These are phyloP conservation scores for Carallia brachiata DNA, from an alignment of 345 rosid species.

Conservation along the genomic window DNA sequence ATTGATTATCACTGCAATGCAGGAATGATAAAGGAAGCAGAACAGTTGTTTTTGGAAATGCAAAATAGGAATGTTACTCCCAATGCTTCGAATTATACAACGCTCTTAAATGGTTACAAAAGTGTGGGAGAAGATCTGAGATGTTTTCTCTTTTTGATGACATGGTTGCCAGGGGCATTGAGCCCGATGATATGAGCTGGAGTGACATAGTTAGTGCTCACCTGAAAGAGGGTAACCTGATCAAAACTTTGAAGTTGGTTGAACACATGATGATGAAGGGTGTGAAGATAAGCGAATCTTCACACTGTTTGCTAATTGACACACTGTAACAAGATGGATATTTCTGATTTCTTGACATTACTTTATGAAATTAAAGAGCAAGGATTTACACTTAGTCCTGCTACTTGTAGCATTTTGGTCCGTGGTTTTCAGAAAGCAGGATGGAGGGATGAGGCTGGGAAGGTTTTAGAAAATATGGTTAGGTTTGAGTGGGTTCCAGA, in stretches of 20 bases:
- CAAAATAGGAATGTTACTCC: slow-evolving; percentile 48
- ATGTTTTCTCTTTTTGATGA: slow-evolving; percentile 56
- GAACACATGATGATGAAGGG: slow-evolving; percentile 51
- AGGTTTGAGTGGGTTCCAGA: slow-evolving; percentile 49
- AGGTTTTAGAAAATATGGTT: slow-evolving; percentile 48
- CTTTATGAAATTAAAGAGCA: slow-evolving; percentile 38
- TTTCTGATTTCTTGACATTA: slow-evolving; percentile 21
- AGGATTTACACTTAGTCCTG: slow-evolving; percentile 43
- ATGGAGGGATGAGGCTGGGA: slow-evolving; percentile 45
- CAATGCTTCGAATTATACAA: slow-evolving; percentile 51
- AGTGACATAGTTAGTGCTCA: slow-evolving; percentile 46
- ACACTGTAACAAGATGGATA: slow-evolving; percentile 17
- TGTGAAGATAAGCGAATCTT: slow-evolving; percentile 28
- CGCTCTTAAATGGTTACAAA: slow-evolving; percentile 57
- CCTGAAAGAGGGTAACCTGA: slow-evolving; percentile 51
- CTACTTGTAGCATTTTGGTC: slow-evolving; percentile 48
- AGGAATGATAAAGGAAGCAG: slow-evolving; percentile 58
- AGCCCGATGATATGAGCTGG: slow-evolving; percentile 63
- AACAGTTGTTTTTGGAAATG: slow-evolving; percentile 53
- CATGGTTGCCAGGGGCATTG: slow-evolving; percentile 52
- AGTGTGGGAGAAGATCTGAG: slow-evolving; percentile 41
- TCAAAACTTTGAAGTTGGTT: slow-evolving; percentile 41
- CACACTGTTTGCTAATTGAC: slow-evolving; percentile 28
- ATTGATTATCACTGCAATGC: slow-evolving; percentile 64
- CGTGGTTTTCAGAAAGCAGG: slow-evolving; percentile 45